Base-by-base conservation (phyloP, 1,284 basidiomycete genomes). In the Psilocybe mexicana region DNA sequence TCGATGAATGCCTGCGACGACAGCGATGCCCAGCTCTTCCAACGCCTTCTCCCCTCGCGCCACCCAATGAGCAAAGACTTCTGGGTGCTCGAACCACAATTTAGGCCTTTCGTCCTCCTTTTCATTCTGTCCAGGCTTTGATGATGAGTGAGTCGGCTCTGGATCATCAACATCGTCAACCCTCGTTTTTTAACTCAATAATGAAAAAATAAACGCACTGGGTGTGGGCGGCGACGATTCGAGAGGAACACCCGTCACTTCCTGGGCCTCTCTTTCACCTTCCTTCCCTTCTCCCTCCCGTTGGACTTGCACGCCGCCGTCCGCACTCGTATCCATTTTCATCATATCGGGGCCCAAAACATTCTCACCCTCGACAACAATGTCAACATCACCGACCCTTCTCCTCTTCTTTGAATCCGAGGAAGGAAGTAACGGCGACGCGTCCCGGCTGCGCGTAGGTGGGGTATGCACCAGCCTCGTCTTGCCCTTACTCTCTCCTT, bases 61-160 rank as follows among this genome's bases (percentile, higher is more conserved):
- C 1, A 78, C 80, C 88, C 88, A 90, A 62, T 77, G 75, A 10
- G 54, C 57, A 55, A 83, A 55, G 6, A 76, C 74, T 18, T 59
- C 65, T 8, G 69, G 52, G 50, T 85, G 70, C 46, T 84, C 79
- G 61, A 85, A 89, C 87, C 88, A 90, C 68, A 84, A 74, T 26
- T 54, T 61, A 18, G 47, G 7, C 42, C 43, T 7, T 52, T 48
- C 33, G 38, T 43, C 24, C 10, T 51, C 28, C 6, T 4, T 7
- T 33, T 14, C n/a, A 4, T 36, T 12, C 8, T 14, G 2, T 7
- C 26, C 33, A 2, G 18, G n/a, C 8, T 38, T 3, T 25, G 45
- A 24, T 8, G 6, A 11, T 26, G 28, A 2, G 28, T 44, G 6
- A 7, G 24, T 44, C 18, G 18, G 18, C 18, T 18, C 18, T 18